Conservation (phyloP, 169 alveolate genomes). For the Plasmodium vivax region DNA sequence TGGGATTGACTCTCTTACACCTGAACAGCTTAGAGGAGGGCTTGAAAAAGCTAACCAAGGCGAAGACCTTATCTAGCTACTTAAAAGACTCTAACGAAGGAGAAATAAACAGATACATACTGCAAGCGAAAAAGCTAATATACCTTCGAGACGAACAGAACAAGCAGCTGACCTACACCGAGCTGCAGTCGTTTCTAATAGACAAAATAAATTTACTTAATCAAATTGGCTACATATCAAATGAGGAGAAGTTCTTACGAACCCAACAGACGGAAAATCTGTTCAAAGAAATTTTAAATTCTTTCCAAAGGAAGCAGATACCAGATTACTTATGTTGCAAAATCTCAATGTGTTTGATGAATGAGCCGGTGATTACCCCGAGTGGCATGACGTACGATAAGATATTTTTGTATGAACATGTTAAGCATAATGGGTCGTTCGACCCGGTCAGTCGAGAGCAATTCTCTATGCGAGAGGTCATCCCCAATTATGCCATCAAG, state of each 20-base stretch:
- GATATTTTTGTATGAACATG: constrained; percentile 83
- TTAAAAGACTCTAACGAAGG: constrained; percentile 80
- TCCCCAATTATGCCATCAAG: constrained; percentile 87
- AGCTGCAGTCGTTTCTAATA: constrained; percentile 55
- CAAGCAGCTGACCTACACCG: constrained; percentile 69
- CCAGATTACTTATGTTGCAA: constrained; percentile 89
- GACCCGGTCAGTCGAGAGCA: constrained; percentile 88
- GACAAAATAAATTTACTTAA: constrained; percentile 71
- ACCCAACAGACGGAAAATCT: constrained; percentile 76
- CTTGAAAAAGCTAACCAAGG: constrained; percentile 82
- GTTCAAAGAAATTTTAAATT: constrained; percentile 76
- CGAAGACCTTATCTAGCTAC: constrained; percentile 83
- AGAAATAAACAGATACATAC: constrained; percentile 82
- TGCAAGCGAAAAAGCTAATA: constrained; percentile 79
- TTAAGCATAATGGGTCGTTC: constrained; percentile 85
- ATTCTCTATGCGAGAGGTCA: constrained; percentile 64
- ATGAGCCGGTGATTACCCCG: constrained; percentile 89
- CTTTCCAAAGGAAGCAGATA: constrained; percentile 77
- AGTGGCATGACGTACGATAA: constrained; percentile 90
- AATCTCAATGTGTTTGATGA: constrained; percentile 90
- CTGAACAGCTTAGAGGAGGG: constrained; percentile 85
- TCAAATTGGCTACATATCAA: constrained; percentile 57
- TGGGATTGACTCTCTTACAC: constrained; percentile 88
- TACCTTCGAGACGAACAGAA: constrained; percentile 80
- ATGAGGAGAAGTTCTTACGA: constrained; percentile 75